phyloP scores from a whole-genome alignment of 1,284 basidiomycete genomes.

The Limonomyces culmigenus region DNA sequence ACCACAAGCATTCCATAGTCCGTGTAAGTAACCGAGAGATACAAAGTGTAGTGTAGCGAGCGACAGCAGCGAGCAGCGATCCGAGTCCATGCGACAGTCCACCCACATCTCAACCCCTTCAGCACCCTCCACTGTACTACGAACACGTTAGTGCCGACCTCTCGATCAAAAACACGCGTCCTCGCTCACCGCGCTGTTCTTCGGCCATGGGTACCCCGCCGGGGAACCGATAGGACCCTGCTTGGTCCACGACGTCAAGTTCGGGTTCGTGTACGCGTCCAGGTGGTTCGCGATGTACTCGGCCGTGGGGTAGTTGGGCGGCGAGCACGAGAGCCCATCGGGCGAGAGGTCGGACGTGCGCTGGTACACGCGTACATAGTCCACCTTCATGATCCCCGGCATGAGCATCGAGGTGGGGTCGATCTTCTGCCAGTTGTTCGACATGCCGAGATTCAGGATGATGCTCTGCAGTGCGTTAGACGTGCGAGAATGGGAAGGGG shows the following conservation, averaged over 20 bases:
- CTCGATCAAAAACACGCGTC: too few species aligned
- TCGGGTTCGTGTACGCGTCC: conserved; percentile 27
- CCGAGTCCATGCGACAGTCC: too few species aligned
- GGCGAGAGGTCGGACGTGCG: conserved; percentile 22
- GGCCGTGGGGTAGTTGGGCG: conserved; percentile 30
- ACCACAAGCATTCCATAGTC: too few species aligned
- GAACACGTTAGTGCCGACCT: too few species aligned
- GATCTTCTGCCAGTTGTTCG: conserved; percentile 33
- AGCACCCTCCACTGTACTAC: too few species aligned
- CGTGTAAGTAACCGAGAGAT: too few species aligned
- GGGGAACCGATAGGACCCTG: conserved; percentile 4
- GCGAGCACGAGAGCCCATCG: conserved; percentile 36
- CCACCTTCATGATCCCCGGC: conserved; percentile 33
- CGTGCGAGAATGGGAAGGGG: conserved; percentile 22
- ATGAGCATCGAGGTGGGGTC: conserved; percentile 23
- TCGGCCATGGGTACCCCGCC: conserved; percentile 11
- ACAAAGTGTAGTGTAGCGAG: too few species aligned
- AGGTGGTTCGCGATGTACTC: conserved; percentile 23
- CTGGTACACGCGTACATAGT: conserved; percentile 45
- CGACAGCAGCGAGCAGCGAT: too few species aligned
- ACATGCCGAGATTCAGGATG: neutral
- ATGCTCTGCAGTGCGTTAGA: conserved; percentile 1
- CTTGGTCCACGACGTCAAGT: conserved; percentile 34
- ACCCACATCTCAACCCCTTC: too few species aligned
- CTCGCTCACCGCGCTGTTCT: conserved; percentile 12